These are phyloP conservation scores for Cordia subcordata DNA, from an alignment of 257 asterid species.

Conservation along the genomic window DNA sequence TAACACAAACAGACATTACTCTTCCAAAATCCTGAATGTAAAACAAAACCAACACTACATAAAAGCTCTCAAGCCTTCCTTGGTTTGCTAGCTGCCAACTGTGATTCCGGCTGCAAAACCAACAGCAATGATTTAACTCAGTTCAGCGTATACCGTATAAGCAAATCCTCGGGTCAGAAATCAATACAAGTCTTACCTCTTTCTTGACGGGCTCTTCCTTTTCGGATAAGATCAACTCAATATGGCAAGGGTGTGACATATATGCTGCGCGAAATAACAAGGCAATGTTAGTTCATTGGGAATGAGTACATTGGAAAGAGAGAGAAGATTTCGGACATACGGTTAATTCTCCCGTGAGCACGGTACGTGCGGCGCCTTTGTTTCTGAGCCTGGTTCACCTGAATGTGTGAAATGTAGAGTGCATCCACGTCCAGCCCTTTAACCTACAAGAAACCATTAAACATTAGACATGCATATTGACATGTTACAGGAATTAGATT, in stretches of 20 bases:
- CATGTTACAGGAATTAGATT: background rate
- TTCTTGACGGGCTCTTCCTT: constrained; percentile 67
- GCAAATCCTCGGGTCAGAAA: no score
- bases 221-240: constrained; percentile 58
- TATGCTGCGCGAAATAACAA: constrained; percentile 29
- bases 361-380: constrained; percentile 79
- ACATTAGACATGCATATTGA: background rate
- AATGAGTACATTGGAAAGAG: background rate
- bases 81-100: constrained; percentile 50
- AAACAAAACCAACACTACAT: background rate
- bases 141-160: no score
- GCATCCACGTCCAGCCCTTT: constrained; percentile 78
- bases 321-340: constrained; percentile 24
- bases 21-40: background rate
- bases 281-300: background rate
- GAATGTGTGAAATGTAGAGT: constrained; percentile 65
- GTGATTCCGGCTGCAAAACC: constrained; percentile 48
- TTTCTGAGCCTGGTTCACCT: constrained; percentile 68
- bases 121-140: background rate
- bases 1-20: background rate
- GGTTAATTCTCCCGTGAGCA: constrained; percentile 74
- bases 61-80: constrained; percentile 38
- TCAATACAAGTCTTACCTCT: constrained; percentile 39
- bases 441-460: constrained; percentile 27
- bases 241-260: constrained; percentile 78